A percentile compares a stretch with the other conserved stretches of the same genome.
Conservation (phyloP, 345 rosid genomes). For the Clausena lansium region DNA sequence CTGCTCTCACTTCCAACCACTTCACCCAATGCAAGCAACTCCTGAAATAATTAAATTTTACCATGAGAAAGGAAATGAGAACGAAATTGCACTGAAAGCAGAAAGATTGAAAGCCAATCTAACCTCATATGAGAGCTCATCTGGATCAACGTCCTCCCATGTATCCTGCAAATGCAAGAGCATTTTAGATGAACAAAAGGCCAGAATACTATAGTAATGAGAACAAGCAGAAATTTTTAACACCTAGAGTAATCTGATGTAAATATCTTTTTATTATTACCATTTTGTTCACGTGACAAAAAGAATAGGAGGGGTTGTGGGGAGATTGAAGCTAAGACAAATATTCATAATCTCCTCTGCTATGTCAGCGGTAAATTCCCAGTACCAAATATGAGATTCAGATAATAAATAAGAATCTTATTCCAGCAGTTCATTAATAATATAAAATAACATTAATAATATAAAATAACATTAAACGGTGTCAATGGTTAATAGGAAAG, state of each 20-base stretch:
- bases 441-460: too few relatives aligned
- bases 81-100: conserved; percentile 1
- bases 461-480: background rate
- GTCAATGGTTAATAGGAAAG: background rate
- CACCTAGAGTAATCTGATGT: background rate
- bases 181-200: background rate
- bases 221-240: background rate
- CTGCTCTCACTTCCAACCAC: conserved; percentile 88
- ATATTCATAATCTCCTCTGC: background rate
- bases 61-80: background rate
- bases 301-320: background rate
- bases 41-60: conserved; percentile 42
- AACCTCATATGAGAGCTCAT: conserved; percentile 92
- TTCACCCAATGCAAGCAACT: conserved; percentile 89
- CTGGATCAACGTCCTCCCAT: conserved; percentile 96
- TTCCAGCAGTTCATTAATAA: background rate
- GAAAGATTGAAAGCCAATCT: conserved; percentile 9
- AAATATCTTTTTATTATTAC: background rate
- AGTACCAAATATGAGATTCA: background rate
- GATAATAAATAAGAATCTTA: background rate
- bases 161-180: conserved; percentile 51
- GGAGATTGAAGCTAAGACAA: background rate
- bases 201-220: background rate
- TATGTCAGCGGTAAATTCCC: background rate
- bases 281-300: background rate